Conservation (phyloP, 345 rosid species). For the Linum tenue region DNA sequence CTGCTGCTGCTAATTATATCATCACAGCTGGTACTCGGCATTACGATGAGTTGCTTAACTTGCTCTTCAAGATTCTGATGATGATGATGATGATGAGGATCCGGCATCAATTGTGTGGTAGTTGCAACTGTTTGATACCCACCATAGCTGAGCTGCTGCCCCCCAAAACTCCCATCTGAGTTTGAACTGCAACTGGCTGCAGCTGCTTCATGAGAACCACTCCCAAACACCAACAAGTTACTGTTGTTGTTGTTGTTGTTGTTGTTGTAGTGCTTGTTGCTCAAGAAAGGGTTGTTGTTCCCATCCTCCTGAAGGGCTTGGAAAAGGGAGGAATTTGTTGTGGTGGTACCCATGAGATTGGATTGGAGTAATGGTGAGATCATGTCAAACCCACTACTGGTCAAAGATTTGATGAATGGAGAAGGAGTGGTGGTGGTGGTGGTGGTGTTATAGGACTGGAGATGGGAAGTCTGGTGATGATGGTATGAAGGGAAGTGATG, state of each 20-base stretch:
- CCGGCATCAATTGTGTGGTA: no score
- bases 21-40: no score
- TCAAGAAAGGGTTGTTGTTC: constrained; percentile 3
- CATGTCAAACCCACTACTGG: constrained; percentile 25
- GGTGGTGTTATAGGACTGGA: no score
- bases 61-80: constrained; percentile 34
- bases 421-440: constrained; percentile 14
- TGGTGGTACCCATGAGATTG: constrained; percentile 14
- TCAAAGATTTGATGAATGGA: constrained; percentile 14
- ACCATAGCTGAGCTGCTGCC: constrained; percentile 31
- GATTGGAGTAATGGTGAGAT: constrained; percentile 12
- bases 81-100: no score
- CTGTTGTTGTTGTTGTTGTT: constrained; percentile 22
- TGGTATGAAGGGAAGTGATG: constrained; percentile 17
- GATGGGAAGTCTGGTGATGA: no score
- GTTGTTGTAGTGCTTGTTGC: constrained; percentile 25
- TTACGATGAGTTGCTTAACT: constrained; percentile 41
- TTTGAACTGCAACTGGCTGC: constrained; percentile 42
- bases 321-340: constrained; percentile 5
- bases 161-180: constrained; percentile 45
- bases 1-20: constrained; percentile 17
- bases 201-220: constrained; percentile 17
- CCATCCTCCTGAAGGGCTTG: constrained; percentile 14
- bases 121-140: no score
- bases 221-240: constrained; percentile 41